Evolutionary conservation across 257 asterid species (phyloP), one percentile per base, ranked within the genome.

Genomic region (Coffea canephora): DNA sequence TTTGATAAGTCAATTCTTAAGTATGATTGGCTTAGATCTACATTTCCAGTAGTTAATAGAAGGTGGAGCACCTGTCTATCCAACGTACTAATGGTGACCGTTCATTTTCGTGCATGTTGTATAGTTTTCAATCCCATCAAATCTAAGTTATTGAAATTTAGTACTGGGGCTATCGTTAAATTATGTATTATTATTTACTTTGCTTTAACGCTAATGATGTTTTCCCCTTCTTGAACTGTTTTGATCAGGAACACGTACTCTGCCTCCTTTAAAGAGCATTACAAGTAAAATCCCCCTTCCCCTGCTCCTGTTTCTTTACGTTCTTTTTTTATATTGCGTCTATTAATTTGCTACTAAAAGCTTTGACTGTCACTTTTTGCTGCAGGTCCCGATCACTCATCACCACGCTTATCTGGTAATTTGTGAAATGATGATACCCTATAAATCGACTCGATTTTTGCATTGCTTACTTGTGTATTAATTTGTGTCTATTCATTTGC

Each of bases 241-340:
- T 80, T 81, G 76, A 84, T 83, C 91, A 94, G 98, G 84, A 80
- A 48, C 87, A 71, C 69, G 87, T 77, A 76, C 75, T 71, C 87
- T 94, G 89, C 97, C 97, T 77, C 97, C 97, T 69, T 89, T 94
- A 76, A 86, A 69, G 54, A 81, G 89, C 86, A 82, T 86, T 79
- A 83, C 89, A 87, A 89, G 97, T 91, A 72, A 77, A 72, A 75
- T 59, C 68, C 74, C 34, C 46, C 54, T 55, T 2, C 43, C 43
- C 5, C 43, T 39, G 43, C 43, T 39, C 43, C 43, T 39, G 43
- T 39, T 39, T 39, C 43, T 39, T 39, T 39, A 39, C 5, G 43
- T 39, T 39, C 43, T 2, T 3, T 4, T 39, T 4, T 39, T 39
- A 39, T 39, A 39, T 39, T 39, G 43, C 43, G 3, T 39, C 43